phyloP scores from a whole-genome alignment of 192 early-diverging fungal genomes.

The Coemansia sp. region DNA sequence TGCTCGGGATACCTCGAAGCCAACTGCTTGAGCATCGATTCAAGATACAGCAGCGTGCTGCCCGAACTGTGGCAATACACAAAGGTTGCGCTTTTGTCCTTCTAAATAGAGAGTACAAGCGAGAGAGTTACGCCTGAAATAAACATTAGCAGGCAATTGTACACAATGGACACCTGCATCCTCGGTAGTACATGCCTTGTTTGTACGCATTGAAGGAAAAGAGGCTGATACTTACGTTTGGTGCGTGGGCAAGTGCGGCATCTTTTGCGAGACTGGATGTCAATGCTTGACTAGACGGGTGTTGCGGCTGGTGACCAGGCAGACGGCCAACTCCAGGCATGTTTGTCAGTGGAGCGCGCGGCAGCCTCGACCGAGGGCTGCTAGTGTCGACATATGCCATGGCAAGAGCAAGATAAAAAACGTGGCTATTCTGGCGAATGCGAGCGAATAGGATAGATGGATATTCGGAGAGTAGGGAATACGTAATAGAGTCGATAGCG shows the following conservation, averaged over 20 bases:
- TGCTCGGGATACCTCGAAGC: constrained; percentile 11
- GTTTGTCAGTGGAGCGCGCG: constrained; percentile 24
- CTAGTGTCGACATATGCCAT: constrained; percentile 47
- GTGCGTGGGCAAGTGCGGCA: neutral
- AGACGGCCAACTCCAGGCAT: constrained; percentile 18
- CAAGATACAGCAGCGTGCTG: constrained; percentile 41
- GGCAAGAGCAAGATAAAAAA: neutral
- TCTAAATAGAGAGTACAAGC: constrained; percentile 16
- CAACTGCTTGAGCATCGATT: constrained; percentile 46
- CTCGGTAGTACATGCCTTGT: neutral
- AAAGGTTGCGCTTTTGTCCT: constrained; percentile 29
- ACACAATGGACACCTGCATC: constrained; percentile 4
- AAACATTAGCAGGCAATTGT: constrained; percentile 8
- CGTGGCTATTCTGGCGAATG: neutral
- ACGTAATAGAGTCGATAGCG: constrained; percentile 7
- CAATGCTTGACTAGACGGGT: constrained; percentile 17
- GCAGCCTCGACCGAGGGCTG: constrained; percentile 28
- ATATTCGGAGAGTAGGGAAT: neutral
- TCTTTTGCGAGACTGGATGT: constrained; percentile 29
- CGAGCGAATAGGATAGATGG: neutral
- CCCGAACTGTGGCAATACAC: constrained; percentile 26
- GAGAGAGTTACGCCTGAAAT: neutral
- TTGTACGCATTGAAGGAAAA: neutral
- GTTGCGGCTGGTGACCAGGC: constrained; percentile 26
- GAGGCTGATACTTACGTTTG: constrained; percentile 29